phyloP scores from a whole-genome alignment of 23 red algal genomes.

The Chondrus crispus region DNA sequence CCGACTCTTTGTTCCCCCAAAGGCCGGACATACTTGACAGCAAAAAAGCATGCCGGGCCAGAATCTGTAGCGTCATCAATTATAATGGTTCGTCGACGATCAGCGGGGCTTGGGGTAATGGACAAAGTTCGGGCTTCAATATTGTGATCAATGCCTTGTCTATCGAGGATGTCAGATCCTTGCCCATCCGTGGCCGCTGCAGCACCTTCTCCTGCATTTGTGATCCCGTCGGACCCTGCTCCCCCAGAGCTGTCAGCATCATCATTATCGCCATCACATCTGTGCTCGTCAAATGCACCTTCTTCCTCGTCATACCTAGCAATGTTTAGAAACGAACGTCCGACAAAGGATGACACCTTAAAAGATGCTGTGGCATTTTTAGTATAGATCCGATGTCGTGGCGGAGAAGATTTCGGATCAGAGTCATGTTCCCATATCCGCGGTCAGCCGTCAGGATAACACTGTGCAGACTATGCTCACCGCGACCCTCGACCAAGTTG shows the following conservation, averaged over 20 bases:
- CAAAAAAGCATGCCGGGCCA: not conserved
- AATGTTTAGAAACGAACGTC: not conserved
- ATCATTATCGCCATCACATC: no score
- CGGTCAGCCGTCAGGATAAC: not conserved
- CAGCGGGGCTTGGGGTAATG: no score
- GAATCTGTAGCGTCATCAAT: not conserved
- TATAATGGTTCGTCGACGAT: not conserved
- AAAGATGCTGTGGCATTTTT: not conserved
- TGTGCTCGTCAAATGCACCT: no score
- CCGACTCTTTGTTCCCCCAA: no score
- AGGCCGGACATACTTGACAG: not conserved
- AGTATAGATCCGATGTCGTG: not conserved
- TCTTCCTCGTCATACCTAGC: not conserved
- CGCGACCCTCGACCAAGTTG: not conserved
- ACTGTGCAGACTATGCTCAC: not conserved
- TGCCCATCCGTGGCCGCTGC: no score
- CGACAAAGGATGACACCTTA: constrained; percentile 12
- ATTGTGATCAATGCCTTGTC: no score
- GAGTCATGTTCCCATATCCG: not conserved
- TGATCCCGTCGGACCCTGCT: no score
- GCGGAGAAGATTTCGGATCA: not conserved
- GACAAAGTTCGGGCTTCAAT: no score
- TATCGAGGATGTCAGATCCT: no score
- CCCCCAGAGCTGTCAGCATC: no score
- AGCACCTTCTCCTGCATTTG: no score